A percentile compares a stretch with the other conserved stretches of the same genome.
Conservation (phyloP, 768 basidiomycete species). For the Porphyrellus cyaneotinctus region DNA sequence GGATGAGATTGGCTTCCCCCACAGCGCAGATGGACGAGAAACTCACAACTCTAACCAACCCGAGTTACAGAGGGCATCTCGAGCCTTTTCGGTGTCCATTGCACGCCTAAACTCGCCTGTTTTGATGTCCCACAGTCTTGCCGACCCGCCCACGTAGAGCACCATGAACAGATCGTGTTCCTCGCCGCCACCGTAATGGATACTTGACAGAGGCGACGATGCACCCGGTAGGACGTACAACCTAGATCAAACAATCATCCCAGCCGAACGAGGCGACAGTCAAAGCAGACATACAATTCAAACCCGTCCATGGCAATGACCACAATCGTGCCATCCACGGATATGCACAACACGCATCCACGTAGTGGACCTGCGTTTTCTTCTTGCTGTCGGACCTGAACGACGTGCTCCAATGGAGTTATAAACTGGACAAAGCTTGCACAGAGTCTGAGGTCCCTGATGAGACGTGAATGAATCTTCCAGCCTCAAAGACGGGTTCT, state of each 20-base stretch:
- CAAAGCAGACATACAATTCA: conserved; percentile 62
- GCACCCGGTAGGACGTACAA: conserved; percentile 81
- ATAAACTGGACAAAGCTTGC: conserved; percentile 75
- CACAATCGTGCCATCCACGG: conserved; percentile 78
- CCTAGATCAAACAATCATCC: conserved; percentile 36
- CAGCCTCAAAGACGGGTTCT: neutral
- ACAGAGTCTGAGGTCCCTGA: conserved; percentile 59
- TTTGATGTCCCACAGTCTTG: conserved; percentile 83
- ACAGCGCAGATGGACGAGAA: neutral
- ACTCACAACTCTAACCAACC: conserved; percentile 73
- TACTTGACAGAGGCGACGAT: conserved; percentile 53
- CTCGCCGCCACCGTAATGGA: conserved; percentile 55
- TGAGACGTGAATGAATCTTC: neutral
- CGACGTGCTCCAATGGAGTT: conserved; percentile 54
- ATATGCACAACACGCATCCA: conserved; percentile 68
- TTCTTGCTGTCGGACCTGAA: conserved; percentile 46
- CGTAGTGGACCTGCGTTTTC: conserved; percentile 53
- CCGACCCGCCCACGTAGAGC: conserved; percentile 69
- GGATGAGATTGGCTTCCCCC: neutral
- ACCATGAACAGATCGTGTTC: conserved; percentile 63
- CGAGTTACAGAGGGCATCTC: conserved; percentile 65
- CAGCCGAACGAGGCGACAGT: neutral
- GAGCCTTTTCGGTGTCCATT: conserved; percentile 69
- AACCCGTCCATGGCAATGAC: conserved; percentile 71
- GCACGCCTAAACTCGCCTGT: conserved; percentile 84